Evolutionary conservation across 2,329 filamentous ascomycete species (phyloP).

Genomic region (Xylaria arbuscula): DNA sequence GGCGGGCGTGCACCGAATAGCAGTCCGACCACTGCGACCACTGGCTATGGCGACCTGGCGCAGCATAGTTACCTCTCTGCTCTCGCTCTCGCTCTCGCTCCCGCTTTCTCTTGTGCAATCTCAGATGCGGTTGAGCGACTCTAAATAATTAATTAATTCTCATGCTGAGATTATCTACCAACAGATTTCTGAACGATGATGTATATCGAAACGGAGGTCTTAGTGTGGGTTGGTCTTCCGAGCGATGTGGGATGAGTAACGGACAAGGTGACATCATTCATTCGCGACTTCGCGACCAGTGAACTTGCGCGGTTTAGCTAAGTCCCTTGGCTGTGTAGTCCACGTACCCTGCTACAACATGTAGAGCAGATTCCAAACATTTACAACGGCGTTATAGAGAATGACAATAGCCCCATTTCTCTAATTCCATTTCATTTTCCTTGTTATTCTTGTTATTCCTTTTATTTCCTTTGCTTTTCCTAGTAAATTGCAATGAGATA

Average conservation of each 20-base stretch:
- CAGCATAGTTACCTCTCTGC: constrained; percentile 39
- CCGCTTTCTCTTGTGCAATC: not conserved
- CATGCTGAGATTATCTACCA: not conserved
- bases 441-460: no score
- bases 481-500: no score
- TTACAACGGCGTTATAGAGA: no score
- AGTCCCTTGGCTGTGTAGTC: no score
- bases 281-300: constrained; percentile 4
- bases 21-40: constrained; percentile 36
- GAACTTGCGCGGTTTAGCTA: not conserved
- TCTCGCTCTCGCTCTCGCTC: constrained; percentile 5
- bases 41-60: constrained; percentile 40
- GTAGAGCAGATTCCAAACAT: no score
- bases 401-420: no score
- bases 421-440: no score
- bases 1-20: constrained; percentile 24
- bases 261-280: constrained; percentile 28
- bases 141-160: not conserved
- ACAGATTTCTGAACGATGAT: not conserved
- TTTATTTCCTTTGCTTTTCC: no score
- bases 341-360: not conserved
- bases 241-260: constrained; percentile 6
- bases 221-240: constrained; percentile 1
- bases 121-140: constrained; percentile 22
- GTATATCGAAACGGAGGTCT: not conserved